Conservation (phyloP, 306 rosid genomes). For the Fragaria ananassa region DNA sequence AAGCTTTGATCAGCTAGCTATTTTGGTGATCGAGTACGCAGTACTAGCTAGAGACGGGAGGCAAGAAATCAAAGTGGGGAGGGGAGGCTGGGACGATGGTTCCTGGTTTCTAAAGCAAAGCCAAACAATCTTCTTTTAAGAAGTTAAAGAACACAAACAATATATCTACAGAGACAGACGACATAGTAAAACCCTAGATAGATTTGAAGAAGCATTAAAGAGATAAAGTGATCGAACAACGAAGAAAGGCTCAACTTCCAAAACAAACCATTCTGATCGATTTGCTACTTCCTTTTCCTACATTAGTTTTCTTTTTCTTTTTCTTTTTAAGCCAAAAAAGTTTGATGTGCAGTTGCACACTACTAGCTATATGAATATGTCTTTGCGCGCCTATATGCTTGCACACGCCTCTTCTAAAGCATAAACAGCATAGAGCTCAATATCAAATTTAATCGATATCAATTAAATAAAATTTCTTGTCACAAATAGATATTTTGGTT, state of each 20-base stretch:
- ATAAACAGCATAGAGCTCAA: too few relatives aligned
- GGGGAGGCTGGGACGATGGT: constrained; percentile 23
- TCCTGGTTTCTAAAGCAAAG: constrained; percentile 34
- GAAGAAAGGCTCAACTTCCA: constrained; percentile 21
- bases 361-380: too few relatives aligned
- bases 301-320: background rate
- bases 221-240: constrained; percentile 3
- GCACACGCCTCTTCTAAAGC: too few relatives aligned
- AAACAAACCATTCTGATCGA: background rate
- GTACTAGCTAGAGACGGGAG: constrained; percentile 13
- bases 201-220: constrained; percentile 10
- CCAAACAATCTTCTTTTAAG: constrained; percentile 10
- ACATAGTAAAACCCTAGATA: background rate
- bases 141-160: background rate
- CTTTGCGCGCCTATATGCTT: too few relatives aligned
- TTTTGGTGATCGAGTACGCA: background rate
- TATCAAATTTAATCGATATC: too few relatives aligned
- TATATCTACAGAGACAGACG: background rate
- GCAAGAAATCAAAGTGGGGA: constrained; percentile 43
- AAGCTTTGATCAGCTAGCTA: background rate
- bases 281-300: background rate
- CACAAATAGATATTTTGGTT: too few relatives aligned
- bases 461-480: too few relatives aligned
- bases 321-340: too few relatives aligned
- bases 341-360: too few relatives aligned